These are phyloP conservation scores for Tuber magnatum DNA, from an alignment of 495 filamentous ascomycete genomes.

Conservation along the genomic window DNA sequence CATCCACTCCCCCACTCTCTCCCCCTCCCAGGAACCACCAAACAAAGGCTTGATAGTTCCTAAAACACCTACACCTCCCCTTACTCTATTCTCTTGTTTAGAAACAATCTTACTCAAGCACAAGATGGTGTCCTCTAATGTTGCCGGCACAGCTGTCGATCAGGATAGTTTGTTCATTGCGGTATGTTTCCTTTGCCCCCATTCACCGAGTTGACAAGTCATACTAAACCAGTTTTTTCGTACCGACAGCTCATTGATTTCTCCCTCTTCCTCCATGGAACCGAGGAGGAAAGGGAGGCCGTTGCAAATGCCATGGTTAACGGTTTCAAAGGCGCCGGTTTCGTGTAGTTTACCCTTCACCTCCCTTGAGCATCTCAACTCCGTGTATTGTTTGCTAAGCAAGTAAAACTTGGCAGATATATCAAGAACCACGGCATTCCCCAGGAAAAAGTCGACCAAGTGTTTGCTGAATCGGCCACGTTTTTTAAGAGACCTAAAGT, in stretches of 20 bases:
- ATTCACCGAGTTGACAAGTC: background rate
- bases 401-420: conserved; percentile 47
- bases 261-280: conserved; percentile 61
- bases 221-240: conserved; percentile 4
- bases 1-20: background rate
- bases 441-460: conserved; percentile 49
- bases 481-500: conserved; percentile 69
- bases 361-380: background rate
- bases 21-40: background rate
- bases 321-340: conserved; percentile 80
- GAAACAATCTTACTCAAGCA: background rate
- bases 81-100: background rate
- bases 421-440: conserved; percentile 71
- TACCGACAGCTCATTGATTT: conserved; percentile 73
- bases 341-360: conserved; percentile 47
- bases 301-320: conserved; percentile 65
- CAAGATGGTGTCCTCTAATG: conserved; percentile 21
- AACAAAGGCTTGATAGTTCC: background rate
- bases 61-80: background rate
- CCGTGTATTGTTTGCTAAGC: background rate
- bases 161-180: conserved; percentile 64
- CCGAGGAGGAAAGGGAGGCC: conserved; percentile 53
- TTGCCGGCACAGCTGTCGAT: conserved; percentile 52
- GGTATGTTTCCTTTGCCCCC: conserved; percentile 43
- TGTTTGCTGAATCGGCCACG: conserved; percentile 63